Conservation (phyloP, 768 basidiomycete species). For the Boletus sensibilis region DNA sequence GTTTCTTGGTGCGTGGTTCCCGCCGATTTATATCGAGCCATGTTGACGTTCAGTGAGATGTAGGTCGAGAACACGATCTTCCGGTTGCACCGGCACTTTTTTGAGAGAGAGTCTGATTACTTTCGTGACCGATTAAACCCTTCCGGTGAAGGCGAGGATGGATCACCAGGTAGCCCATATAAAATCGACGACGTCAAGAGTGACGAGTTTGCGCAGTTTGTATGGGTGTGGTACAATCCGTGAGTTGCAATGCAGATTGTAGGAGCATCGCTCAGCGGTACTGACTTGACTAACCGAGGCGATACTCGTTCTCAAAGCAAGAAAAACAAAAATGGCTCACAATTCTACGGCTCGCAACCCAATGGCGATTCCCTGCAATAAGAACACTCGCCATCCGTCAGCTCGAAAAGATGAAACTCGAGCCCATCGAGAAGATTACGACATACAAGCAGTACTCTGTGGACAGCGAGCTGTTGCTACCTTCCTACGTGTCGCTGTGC, state of each 20-base stretch:
- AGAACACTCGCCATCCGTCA: constrained; percentile 53
- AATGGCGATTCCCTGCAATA: constrained; percentile 56
- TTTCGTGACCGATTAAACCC: constrained; percentile 30
- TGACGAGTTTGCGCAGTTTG: constrained; percentile 43
- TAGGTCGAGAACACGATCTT: constrained; percentile 38
- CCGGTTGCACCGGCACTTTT: constrained; percentile 37
- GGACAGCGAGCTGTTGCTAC: constrained; percentile 47
- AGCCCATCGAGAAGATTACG: constrained; percentile 52
- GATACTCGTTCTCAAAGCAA: constrained; percentile 55
- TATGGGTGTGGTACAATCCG: constrained; percentile 57
- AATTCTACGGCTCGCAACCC: constrained; percentile 52
- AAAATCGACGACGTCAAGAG: constrained; percentile 29
- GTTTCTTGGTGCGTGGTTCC: constrained; percentile 45
- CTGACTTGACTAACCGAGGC: constrained; percentile 33
- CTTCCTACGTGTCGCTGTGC: constrained; percentile 52
- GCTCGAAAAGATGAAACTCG: constrained; percentile 47
- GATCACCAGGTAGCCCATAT: constrained; percentile 1
- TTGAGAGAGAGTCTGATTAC: constrained; percentile 35
- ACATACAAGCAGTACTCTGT: constrained; percentile 55
- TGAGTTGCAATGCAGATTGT: constrained; percentile 1
- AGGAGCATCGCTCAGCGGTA: background rate
- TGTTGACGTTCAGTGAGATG: background rate
- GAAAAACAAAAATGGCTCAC: constrained; percentile 50
- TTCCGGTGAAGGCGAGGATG: background rate
- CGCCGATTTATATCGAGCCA: background rate